Base-by-base conservation (phyloP, 495 filamentous ascomycete genomes). In the Tuber melanosporum region DNA sequence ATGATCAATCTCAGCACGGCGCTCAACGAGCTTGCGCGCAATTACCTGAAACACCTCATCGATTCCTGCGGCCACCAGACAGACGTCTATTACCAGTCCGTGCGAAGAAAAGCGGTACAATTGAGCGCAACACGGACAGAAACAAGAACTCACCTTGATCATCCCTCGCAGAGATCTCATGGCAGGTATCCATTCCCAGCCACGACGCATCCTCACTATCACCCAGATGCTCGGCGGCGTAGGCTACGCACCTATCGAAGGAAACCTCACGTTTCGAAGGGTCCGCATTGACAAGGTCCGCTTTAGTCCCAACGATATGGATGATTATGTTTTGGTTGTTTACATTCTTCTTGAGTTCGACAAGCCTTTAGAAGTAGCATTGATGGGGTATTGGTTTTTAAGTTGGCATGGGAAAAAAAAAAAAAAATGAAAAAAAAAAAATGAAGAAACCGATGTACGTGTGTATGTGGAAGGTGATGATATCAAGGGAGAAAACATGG, bases 41-140 rank as follows among this genome's bases (percentile, higher is more conserved):
- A 98, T 95, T 36, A 98, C 95, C 0, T 94, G 89, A 81, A 99
- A 99, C 0, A 99, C 95, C 86, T 99, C 95, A 74, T 99, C 95
- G 20, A 99, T 93, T 9, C 95, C 82, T 77, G 52, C 72, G 52
- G 14, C 52, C 70, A 49, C 17, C 57, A 26, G 22, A 57, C 20
- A 41, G 39, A 70, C 36, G 22, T 70, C 75, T 66, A 32, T 66
- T 66, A 66, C 57, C 57, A 66, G 26, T 15, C n/a, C 57, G 57
- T 66, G 12, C 57, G 57, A 9, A n/a, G 57, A 66, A 66, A 66
- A 66, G n/a, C 3, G 26, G 57, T n/a, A 66, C 57, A 26, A 17
- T 32, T 32, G 17, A 49, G 8, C 3, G 22, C 49, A 12, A n/a
- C 20, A 52, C 20, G 20, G 20, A 66, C 57, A 39, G 19, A 49